Base-by-base conservation (phyloP, 1,139 yeast genomes). In the Candida freyschussii region DNA sequence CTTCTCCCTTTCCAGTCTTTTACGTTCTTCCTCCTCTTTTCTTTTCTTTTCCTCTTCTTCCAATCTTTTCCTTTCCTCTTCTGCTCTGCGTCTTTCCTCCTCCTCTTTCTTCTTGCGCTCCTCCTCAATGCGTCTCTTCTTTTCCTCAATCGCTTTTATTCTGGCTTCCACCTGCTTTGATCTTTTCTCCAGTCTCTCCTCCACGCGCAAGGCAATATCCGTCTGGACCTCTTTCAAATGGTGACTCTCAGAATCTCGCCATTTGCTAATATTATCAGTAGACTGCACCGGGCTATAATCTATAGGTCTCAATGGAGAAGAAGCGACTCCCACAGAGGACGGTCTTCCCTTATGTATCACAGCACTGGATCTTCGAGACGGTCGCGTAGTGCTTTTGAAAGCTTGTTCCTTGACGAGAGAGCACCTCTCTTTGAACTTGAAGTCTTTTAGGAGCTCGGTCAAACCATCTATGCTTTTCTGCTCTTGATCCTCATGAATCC, bases 381-480 rank as follows among this genome's bases (percentile, higher is more conserved):
- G 12, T 21, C 33, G 14, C 12, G 26, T 17, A 5, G 6, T 13
- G 5, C 19, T 19, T n/a, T 21, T 20, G 2, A 14, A 7, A 13
- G 28, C 13, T 29, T 36, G 37, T 5, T 32, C 37, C 18, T 36
- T 24, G 3, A 37, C 40, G 17, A 49, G 18, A 9, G 33, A 27
- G 21, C 40, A 44, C n/a, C 52, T 34, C 15, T 51, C 54, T 27
- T 44, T 44, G 30, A 48, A 36, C 14, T 39, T 43, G 12, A 49
- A 27, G 23, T 52, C 50, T 13, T 40, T 31, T 14, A 52, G 33
- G 12, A 48, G 26, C 3, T 40, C 46, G 9, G 41, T 36, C 18
- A 53, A 27, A 3, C 34, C 44, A 24, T 43, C 45, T 13, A 33
- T 26, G 11, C 27, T 20, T 16, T 25, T 35, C n/a, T 26, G 28